Conservation (phyloP, 208 protist species). For the Acanthamoeba lenticulata region DNA sequence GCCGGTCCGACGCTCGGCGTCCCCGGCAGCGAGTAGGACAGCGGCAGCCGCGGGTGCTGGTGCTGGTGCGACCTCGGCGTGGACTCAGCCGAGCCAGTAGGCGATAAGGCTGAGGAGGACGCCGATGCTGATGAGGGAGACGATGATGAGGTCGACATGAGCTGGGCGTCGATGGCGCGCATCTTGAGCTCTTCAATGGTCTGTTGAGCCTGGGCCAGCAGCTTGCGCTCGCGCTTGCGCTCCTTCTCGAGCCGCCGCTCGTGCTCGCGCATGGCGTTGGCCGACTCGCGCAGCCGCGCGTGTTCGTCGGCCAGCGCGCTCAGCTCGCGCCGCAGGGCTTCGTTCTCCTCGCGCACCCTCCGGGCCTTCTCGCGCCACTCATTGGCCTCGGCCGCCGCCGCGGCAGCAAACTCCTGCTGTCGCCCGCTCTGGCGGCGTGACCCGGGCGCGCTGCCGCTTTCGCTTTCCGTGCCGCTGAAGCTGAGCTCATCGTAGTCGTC, state of each 20-base stretch:
- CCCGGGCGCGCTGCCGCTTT: not conserved
- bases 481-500: not conserved
- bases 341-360: not conserved
- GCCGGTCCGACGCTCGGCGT: not conserved
- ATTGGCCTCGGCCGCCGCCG: not conserved
- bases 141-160: not conserved
- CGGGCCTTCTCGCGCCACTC: not conserved
- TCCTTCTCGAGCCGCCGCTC: constrained; percentile 38
- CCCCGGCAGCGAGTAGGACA: not conserved
- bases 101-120: not conserved
- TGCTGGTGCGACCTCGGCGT: not conserved
- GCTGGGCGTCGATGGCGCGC: constrained; percentile 7
- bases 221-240: constrained; percentile 46
- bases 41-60: not conserved
- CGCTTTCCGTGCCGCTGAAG: not conserved
- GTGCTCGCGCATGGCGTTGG: constrained; percentile 32
- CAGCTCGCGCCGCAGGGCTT: not conserved
- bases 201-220: constrained; percentile 29
- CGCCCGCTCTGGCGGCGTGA: not conserved
- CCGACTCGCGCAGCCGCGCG: not conserved
- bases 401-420: not conserved
- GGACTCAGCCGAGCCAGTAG: not conserved
- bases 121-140: not conserved
- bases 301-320: not conserved
- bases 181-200: constrained; percentile 51